Evolutionary conservation across 2,329 filamentous ascomycete genomes (phyloP), one percentile per base, ranked within the genome.

Genomic region (Alternaria atra): DNA sequence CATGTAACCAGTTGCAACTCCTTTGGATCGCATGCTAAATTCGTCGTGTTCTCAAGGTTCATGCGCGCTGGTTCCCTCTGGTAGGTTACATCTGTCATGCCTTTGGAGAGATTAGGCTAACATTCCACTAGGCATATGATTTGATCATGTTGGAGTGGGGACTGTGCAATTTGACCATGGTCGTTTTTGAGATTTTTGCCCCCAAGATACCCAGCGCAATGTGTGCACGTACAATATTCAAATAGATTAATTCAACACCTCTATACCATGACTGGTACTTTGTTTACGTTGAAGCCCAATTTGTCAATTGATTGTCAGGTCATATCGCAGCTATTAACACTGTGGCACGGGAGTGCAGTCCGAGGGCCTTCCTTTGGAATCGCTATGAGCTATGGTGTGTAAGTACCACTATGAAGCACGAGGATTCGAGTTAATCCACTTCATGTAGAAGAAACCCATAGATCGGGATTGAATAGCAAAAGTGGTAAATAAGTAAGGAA

Each of bases 1-100:
- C 40, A 91, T 91, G 89, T 85, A 68, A 66, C 27, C 5, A 23
- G 27, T 13, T 23, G 46, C 30, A 34, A 3, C 46, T 27, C 34
- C 42, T 5, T 35, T 15, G 7, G 30, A 35, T 50, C 46, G 46
- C 46, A 50, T 50, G 46, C 46, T 50, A 27, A 39, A 29, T 25
- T 17, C 29, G 35, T 46, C 39, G 39, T 42, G 39, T 23, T 23
- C 39, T 27, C 27, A 56, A 70, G 67, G 61, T 70, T 68, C 46
- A 39, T 68, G 23, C 64, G 67, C 29, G 60, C 63, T 15, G 65
- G 67, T 4, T 55, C 58, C 9, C 39, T 70, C 13, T 68, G 65
- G 65, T 68, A 25, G 54, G 43, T 52, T 13, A 15, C 12, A 23
- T 25, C 20, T 20, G 20, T 12, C 6, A 15, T 20, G 10, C 44